Evolutionary conservation across 2,329 filamentous ascomycete genomes (phyloP).

Genomic region (Tolypocladium sp.): DNA sequence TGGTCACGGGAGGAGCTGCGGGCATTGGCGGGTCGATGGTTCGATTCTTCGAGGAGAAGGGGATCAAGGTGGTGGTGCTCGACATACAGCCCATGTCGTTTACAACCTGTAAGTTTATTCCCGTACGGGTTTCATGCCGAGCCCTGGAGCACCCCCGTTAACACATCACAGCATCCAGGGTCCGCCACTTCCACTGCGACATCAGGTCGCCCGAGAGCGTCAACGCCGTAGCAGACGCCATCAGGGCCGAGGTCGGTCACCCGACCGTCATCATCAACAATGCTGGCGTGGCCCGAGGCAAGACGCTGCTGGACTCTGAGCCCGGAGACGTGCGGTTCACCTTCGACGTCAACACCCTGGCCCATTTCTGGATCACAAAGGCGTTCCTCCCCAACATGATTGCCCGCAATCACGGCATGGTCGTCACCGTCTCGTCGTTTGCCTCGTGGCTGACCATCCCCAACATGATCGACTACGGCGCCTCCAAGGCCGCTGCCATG

Average conservation of each 20-base stretch:
- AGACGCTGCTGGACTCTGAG: conserved; percentile 48
- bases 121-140: neutral
- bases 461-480: conserved; percentile 58
- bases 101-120: conserved; percentile 30
- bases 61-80: conserved; percentile 60
- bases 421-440: conserved; percentile 60
- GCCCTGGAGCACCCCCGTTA: neutral
- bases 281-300: conserved; percentile 54
- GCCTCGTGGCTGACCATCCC: conserved; percentile 53
- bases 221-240: conserved; percentile 36
- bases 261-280: conserved; percentile 68
- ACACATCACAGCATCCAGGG: conserved; percentile 29
- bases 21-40: conserved; percentile 65
- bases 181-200: conserved; percentile 64
- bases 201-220: conserved; percentile 51
- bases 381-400: conserved; percentile 62
- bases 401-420: conserved; percentile 56
- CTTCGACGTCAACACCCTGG: conserved; percentile 62
- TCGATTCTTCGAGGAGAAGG: conserved; percentile 51
- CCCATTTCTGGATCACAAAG: conserved; percentile 57
- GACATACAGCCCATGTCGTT: conserved; percentile 58
- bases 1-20: conserved; percentile 66
- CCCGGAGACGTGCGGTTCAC: conserved; percentile 54
- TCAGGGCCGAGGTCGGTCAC: conserved; percentile 48
- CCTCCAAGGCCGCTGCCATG: conserved; percentile 56